A percentile compares a stretch with the other conserved stretches of the same genome.
Evolutionary conservation across 2,329 filamentous ascomycete species (phyloP).

Genomic region (Xylaria multiplex): DNA sequence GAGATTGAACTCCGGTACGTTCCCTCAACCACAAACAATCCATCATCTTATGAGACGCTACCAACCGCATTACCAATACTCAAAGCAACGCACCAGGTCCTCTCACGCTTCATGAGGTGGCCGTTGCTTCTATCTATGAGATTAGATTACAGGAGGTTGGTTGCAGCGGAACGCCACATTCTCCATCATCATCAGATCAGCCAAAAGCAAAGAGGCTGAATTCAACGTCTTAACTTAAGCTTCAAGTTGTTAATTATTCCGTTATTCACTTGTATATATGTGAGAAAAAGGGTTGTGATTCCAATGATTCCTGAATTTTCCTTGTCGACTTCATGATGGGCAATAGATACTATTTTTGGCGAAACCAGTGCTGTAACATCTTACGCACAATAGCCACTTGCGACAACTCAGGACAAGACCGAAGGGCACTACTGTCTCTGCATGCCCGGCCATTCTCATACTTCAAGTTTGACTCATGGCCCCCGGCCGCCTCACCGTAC

Average conservation of each 20-base stretch:
- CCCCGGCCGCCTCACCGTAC: slow-evolving; percentile 33
- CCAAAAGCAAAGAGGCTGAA: background rate
- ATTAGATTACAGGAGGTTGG: background rate
- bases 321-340: background rate
- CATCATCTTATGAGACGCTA: too few species aligned
- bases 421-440: slow-evolving; percentile 41
- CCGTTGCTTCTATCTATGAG: background rate
- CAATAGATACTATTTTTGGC: slow-evolving; percentile 10
- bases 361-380: slow-evolving; percentile 44
- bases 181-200: background rate
- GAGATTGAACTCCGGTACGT: too few species aligned
- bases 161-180: slow-evolving; percentile 7
- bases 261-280: background rate
- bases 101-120: too few species aligned
- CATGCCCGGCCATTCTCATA: slow-evolving; percentile 41
- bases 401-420: slow-evolving; percentile 41
- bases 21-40: too few species aligned
- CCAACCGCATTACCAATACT: too few species aligned
- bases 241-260: background rate
- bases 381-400: slow-evolving; percentile 42
- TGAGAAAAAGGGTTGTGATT: background rate
- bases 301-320: background rate
- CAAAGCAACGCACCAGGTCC: too few species aligned
- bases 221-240: background rate
- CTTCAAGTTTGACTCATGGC: slow-evolving; percentile 27